Conservation (phyloP, 1,284 basidiomycete genomes). For the Xerocomus alliaceus region DNA sequence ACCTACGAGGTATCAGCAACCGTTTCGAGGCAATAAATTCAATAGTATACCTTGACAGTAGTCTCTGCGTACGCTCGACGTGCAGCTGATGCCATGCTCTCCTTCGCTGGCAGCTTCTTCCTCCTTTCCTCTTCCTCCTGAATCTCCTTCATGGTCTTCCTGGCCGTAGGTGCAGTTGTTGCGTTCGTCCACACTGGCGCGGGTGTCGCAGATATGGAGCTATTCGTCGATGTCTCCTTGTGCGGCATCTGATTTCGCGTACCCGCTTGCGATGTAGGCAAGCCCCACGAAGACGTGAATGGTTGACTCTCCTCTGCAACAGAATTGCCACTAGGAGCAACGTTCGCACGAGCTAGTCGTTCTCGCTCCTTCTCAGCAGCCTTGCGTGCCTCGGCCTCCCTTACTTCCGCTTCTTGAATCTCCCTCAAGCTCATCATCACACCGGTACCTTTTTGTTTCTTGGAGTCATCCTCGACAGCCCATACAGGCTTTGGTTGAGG, state of each 20-base stretch:
- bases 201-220: constrained; percentile 42
- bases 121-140: constrained; percentile 94
- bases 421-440: constrained; percentile 82
- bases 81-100: constrained; percentile 61
- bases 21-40: background rate
- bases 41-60: constrained; percentile 66
- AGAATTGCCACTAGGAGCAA: constrained; percentile 43
- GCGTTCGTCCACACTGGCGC: constrained; percentile 73
- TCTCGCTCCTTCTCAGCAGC: constrained; percentile 71
- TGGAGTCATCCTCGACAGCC: constrained; percentile 68
- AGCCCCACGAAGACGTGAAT: constrained; percentile 79
- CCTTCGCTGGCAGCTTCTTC: constrained; percentile 72
- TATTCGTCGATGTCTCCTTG: constrained; percentile 54
- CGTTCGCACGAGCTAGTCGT: constrained; percentile 58
- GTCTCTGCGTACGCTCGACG: constrained; percentile 84
- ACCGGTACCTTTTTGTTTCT: constrained; percentile 54
- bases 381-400: constrained; percentile 78
- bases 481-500: constrained; percentile 60
- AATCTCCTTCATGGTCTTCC: constrained; percentile 98
- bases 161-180: constrained; percentile 59
- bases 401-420: constrained; percentile 94
- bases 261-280: constrained; percentile 75
- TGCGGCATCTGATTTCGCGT: constrained; percentile 49
- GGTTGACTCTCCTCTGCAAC: constrained; percentile 62
- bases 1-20: constrained; percentile 28